Conservation (phyloP, 176 grass and related monocot genomes). For the Zea luxurians region DNA sequence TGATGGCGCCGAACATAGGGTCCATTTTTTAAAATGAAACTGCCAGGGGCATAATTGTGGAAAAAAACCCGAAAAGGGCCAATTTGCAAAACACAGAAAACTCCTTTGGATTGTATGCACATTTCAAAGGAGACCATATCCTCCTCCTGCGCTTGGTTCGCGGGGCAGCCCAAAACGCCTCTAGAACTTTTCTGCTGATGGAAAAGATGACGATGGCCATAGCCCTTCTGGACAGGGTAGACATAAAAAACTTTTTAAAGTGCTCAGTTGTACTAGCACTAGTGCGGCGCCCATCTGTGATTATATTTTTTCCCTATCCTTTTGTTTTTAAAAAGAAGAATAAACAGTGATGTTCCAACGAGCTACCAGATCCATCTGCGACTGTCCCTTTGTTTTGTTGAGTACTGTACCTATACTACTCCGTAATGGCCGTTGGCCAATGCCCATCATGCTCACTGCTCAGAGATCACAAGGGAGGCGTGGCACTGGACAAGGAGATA, state of each 20-base stretch:
- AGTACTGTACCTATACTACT: background rate
- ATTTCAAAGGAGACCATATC: no score
- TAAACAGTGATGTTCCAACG: background rate
- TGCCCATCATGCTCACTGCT: background rate
- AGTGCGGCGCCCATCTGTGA: background rate
- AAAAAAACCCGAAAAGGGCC: no score
- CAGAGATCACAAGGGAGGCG: background rate
- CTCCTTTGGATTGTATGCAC: no score
- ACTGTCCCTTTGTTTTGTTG: background rate
- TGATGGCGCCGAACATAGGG: no score
- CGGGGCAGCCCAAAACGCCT: background rate
- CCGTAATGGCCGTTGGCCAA: background rate
- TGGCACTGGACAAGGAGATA: background rate
- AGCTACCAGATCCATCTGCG: background rate
- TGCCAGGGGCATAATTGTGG: no score
- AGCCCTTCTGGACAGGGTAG: no score
- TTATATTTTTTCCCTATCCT: no score
- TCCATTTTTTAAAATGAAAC: no score
- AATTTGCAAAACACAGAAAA: no score
- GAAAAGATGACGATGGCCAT: background rate
- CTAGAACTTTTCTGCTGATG: background rate
- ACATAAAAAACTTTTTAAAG: background rate
- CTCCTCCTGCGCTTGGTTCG: no score
- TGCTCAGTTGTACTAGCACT: background rate
- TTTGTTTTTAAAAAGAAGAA: background rate